These are phyloP conservation scores for Mallotus nudiflorus DNA, from an alignment of 345 rosid species.

Conservation along the genomic window DNA sequence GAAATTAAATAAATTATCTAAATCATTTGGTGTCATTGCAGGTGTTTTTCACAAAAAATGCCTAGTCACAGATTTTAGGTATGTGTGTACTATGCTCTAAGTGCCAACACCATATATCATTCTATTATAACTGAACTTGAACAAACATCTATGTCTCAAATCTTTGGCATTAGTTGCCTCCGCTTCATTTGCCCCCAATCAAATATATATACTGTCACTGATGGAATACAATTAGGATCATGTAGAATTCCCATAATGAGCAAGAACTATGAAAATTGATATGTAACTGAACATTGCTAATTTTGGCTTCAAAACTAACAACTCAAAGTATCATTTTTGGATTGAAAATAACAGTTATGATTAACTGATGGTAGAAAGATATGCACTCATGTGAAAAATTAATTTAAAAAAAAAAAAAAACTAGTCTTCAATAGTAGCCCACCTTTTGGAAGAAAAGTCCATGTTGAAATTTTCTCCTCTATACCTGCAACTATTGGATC, in stretches of 20 bases:
- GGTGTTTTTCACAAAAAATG: background rate
- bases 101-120: too few species aligned
- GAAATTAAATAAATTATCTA: too few species aligned
- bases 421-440: background rate
- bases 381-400: background rate
- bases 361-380: background rate
- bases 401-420: too few species aligned
- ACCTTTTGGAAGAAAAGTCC: conserved; percentile 99
- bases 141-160: background rate
- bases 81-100: too few species aligned
- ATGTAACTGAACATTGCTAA: background rate
- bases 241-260: background rate
- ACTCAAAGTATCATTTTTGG: too few species aligned
- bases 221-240: background rate
- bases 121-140: too few species aligned
- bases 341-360: background rate
- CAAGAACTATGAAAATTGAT: background rate
- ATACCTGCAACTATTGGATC: conserved; percentile 88
- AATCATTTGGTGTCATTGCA: too few species aligned
- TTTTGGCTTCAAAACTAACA: background rate
- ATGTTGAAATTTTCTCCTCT: conserved; percentile 88
- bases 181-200: background rate
- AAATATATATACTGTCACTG: background rate
- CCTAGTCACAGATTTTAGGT: background rate
- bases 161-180: background rate